Evolutionary conservation across 2,329 filamentous ascomycete species (phyloP).

Genomic region (Calcarisporium arbuscula): DNA sequence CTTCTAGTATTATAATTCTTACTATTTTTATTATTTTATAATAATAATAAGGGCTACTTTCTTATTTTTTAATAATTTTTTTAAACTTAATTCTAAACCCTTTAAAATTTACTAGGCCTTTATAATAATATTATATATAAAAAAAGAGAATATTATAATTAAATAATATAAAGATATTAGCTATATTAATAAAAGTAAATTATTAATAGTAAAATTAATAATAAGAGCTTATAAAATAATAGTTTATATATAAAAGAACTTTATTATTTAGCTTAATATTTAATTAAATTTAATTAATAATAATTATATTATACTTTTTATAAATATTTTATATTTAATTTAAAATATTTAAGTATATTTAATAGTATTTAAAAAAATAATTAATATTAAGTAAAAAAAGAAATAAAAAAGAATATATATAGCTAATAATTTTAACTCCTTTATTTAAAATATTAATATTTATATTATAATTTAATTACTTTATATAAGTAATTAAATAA

Average conservation of each 20-base stretch:
- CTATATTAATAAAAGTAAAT: constrained; percentile 1
- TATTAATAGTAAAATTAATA: constrained; percentile 2
- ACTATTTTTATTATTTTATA: too few species aligned
- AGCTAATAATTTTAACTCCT: not conserved
- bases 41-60: not conserved
- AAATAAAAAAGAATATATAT: constrained; percentile 1
- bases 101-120: not conserved
- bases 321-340: constrained; percentile 8
- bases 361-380: constrained; percentile 2
- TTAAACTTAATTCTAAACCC: too few species aligned
- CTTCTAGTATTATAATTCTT: too few species aligned
- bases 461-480: constrained; percentile 3
- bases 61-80: not conserved
- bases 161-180: constrained; percentile 3
- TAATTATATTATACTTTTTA: constrained; percentile 3
- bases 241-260: constrained; percentile 2
- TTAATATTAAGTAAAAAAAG: not conserved
- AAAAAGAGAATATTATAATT: constrained; percentile 4
- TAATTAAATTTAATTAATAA: constrained; percentile 3
- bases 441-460: constrained; percentile 2
- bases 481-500: constrained; percentile 4
- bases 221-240: constrained; percentile 2
- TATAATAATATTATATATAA: not conserved
- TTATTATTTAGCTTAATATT: not conserved
- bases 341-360: not conserved